phyloP scores from a whole-genome alignment of 176 grass and related monocot species.

The Juncus effusus region DNA sequence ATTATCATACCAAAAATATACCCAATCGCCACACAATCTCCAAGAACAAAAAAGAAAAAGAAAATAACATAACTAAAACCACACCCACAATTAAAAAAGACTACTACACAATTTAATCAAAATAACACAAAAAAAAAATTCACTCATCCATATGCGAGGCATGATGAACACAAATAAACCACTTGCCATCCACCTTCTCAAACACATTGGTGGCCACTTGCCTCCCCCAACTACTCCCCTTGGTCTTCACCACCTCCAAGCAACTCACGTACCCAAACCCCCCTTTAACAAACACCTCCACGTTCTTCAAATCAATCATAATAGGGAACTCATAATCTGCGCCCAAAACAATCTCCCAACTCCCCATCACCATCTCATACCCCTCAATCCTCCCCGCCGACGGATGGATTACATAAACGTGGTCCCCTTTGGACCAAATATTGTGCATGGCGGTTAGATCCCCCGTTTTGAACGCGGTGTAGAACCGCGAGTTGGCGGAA shows the following conservation, averaged over 20 bases:
- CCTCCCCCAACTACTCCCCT: conserved; percentile 76
- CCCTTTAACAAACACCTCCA: conserved; percentile 67
- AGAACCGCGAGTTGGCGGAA: conserved; percentile 59
- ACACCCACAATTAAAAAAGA: neutral
- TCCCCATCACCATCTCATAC: conserved; percentile 81
- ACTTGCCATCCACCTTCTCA: conserved; percentile 62
- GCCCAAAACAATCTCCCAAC: conserved; percentile 79
- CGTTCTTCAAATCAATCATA: conserved; percentile 64
- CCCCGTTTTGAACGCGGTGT: conserved; percentile 65
- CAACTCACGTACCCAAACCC: conserved; percentile 64
- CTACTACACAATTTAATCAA: neutral
- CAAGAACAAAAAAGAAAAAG: neutral
- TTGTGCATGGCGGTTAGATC: conserved; percentile 56
- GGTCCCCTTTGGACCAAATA: conserved; percentile 63
- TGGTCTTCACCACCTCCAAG: conserved; percentile 69
- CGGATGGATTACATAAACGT: conserved; percentile 78
- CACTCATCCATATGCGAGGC: conserved; percentile 67
- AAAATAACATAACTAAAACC: neutral
- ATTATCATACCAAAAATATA: neutral
- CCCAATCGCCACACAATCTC: neutral
- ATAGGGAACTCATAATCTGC: conserved; percentile 75
- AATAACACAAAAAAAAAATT: conserved; percentile 4
- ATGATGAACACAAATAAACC: conserved; percentile 83
- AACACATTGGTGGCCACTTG: conserved; percentile 81
- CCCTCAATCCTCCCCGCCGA: conserved; percentile 50